Percentiles rank a stretch among this genome's conserved stretches.
Evolutionary conservation across 2,329 filamentous ascomycete species (phyloP).

Genomic region (Neoarthrinium moseri): DNA sequence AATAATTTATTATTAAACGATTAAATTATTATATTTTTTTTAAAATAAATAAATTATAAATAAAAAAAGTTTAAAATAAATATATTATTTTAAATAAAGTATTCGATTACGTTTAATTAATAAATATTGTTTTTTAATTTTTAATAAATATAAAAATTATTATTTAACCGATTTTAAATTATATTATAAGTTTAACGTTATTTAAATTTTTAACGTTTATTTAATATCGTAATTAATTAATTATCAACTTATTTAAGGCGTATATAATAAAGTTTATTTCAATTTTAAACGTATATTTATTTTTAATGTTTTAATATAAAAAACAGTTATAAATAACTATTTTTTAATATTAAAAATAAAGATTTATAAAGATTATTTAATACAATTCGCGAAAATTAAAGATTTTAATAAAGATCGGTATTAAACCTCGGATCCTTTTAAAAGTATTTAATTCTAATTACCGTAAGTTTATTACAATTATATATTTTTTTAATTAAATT

Average conservation of each 20-base stretch:
- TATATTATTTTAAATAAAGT: not conserved
- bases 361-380: constrained; percentile 4
- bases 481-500: constrained; percentile 1
- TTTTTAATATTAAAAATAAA: constrained; percentile 1
- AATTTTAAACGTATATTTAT: constrained; percentile 4
- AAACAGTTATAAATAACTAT: not conserved
- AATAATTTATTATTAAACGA: not conserved
- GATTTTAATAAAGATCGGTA: not conserved
- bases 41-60: constrained; percentile 5
- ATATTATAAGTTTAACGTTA: not conserved
- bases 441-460: constrained; percentile 1
- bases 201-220: not conserved
- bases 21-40: constrained; percentile 3
- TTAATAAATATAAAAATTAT: not conserved
- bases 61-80: not conserved
- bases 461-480: not conserved
- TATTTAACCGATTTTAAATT: not conserved
- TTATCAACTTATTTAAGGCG: not conserved
- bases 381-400: not conserved
- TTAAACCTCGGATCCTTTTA: not conserved
- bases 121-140: not conserved
- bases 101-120: too few species aligned
- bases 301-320: not conserved
- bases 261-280: not conserved
- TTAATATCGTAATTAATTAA: not conserved